Evolutionary conservation across 108 stramenopile species (phyloP).

Genomic region (Cyclostephanos tholiformis): DNA sequence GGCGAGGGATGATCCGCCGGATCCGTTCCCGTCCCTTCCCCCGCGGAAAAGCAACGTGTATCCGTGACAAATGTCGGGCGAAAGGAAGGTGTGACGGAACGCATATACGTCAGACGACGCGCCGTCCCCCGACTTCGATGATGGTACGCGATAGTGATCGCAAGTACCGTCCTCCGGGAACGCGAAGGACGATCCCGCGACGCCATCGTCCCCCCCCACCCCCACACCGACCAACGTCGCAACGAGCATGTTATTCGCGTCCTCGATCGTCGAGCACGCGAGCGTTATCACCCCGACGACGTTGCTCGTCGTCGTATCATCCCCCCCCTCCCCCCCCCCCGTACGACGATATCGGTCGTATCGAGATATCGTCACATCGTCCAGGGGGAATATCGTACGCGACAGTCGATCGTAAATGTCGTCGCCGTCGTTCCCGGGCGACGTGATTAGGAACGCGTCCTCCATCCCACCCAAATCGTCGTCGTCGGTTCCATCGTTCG

Average conservation of each 20-base stretch:
- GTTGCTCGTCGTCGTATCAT: too few relatives aligned
- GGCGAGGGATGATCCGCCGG: constrained; percentile 15
- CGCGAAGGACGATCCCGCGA: constrained; percentile 8
- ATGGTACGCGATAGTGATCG: constrained; percentile 37
- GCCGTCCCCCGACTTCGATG: not conserved
- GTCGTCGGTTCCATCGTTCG: constrained; percentile 7
- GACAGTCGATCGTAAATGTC: constrained; percentile 61
- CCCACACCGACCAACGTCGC: too few relatives aligned
- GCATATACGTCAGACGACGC: constrained; percentile 29
- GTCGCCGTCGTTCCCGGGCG: constrained; percentile 73
- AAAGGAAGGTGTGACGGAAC: constrained; percentile 44
- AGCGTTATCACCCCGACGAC: constrained; percentile 41
- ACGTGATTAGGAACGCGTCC: constrained; percentile 69
- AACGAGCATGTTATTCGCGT: constrained; percentile 47
- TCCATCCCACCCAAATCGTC: not conserved
- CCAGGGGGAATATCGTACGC: constrained; percentile 82
- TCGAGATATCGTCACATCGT: constrained; percentile 60
- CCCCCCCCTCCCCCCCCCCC: not conserved
- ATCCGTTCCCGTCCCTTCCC: not conserved
- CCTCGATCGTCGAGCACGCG: constrained; percentile 54
- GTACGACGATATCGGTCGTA: constrained; percentile 3
- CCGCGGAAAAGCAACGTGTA: constrained; percentile 62
- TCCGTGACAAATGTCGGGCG: constrained; percentile 55
- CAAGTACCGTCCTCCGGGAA: constrained; percentile 35
- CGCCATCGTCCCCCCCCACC: constrained; percentile 18